Evolutionary conservation across 371 early-diverging fungal species (phyloP).

Genomic region (Funneliformis caledonium): DNA sequence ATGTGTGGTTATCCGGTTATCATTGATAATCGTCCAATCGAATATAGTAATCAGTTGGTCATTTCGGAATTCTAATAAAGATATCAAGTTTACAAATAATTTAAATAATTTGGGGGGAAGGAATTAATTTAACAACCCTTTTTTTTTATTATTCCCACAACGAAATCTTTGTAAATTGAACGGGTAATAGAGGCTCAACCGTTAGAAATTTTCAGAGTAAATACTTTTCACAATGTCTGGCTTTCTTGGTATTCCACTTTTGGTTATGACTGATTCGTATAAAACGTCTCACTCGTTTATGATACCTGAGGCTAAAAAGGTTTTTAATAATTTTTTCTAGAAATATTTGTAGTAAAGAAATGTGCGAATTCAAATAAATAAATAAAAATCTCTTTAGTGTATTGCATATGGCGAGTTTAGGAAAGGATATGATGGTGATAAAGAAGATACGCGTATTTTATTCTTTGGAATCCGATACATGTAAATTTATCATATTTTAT

Average conservation of each 20-base stretch:
- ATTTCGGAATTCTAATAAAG: too few relatives aligned
- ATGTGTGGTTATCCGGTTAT: too few relatives aligned
- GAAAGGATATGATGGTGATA: constrained; percentile 61
- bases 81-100: too few relatives aligned
- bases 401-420: constrained; percentile 86
- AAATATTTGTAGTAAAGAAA: too few relatives aligned
- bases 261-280: constrained; percentile 79
- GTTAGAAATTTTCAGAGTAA: too few relatives aligned
- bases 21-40: too few relatives aligned
- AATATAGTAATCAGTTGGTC: too few relatives aligned
- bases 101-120: too few relatives aligned
- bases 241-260: constrained; percentile 53
- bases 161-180: too few relatives aligned
- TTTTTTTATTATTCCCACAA: too few relatives aligned
- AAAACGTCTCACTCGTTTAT: constrained; percentile 74
- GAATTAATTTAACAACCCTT: too few relatives aligned
- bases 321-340: constrained; percentile 33
- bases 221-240: constrained; percentile 30
- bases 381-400: constrained; percentile 49
- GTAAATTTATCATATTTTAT: constrained; percentile 33
- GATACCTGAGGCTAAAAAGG: constrained; percentile 68
- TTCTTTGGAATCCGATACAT: constrained; percentile 84
- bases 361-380: neutral
- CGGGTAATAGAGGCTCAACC: too few relatives aligned
- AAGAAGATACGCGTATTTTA: constrained; percentile 69